These are phyloP conservation scores for Dictyostelium intermedium DNA, from an alignment of 78 protist species.

Conservation along the genomic window DNA sequence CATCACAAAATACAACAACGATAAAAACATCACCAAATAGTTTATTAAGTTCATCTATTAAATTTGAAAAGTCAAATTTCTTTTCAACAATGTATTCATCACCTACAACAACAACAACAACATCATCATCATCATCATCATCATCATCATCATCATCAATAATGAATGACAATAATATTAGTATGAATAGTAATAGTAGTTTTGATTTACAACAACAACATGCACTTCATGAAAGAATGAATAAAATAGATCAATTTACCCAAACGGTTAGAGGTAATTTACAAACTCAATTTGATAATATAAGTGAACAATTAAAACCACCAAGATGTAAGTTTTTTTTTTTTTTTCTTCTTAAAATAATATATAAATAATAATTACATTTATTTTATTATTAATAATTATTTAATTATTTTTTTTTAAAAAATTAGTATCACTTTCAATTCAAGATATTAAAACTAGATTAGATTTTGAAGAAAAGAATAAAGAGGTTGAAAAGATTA, in stretches of 20 bases:
- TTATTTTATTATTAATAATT: too few relatives aligned
- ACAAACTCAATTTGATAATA: not conserved
- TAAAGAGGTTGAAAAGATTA: not conserved
- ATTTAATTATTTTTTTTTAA: not conserved
- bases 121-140: not conserved
- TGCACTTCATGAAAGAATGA: not conserved
- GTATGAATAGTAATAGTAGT: not conserved
- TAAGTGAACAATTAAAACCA: not conserved
- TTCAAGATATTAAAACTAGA: constrained; percentile 2
- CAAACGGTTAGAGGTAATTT: not conserved
- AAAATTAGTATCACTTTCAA: constrained; percentile 16
- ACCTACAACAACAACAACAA: not conserved
- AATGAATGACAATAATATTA: not conserved
- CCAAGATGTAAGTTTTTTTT: constrained; percentile 19
- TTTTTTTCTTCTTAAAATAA: not conserved
- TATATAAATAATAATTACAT: too few relatives aligned
- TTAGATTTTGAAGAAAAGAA: constrained; percentile 40
- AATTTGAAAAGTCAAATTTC: constrained; percentile 14
- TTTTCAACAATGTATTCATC: not conserved
- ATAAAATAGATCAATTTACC: not conserved
- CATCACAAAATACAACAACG: not conserved
- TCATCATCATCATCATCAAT: not conserved
- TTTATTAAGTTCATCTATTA: not conserved
- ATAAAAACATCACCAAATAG: not conserved
- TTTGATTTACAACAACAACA: not conserved